phyloP scores from a whole-genome alignment of 2,329 filamentous ascomycete species.

The Raffaelea deltoideospora region DNA sequence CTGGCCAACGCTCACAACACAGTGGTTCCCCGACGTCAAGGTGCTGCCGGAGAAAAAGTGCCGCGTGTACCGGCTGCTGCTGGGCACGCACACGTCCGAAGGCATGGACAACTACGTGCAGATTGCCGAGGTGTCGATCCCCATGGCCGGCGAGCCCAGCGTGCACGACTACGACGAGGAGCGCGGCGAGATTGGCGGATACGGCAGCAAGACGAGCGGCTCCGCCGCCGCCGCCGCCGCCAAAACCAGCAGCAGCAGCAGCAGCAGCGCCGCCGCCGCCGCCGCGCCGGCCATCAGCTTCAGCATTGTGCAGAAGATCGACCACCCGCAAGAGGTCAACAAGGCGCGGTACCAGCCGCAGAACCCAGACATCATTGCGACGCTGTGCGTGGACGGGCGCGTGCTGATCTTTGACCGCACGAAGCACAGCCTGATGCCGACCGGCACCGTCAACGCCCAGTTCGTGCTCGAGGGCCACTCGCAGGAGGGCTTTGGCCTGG shows the following conservation, averaged over 20 bases:
- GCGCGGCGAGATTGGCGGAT: conserved; percentile 83
- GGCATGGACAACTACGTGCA: conserved; percentile 81
- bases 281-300: conserved; percentile 60
- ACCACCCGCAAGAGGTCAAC: conserved; percentile 94
- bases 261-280: conserved; percentile 15
- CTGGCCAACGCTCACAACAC: conserved; percentile 93
- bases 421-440: conserved; percentile 71
- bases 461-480: conserved; percentile 75
- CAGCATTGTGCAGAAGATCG: conserved; percentile 86
- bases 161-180: conserved; percentile 81
- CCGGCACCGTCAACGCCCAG: conserved; percentile 62
- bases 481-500: conserved; percentile 79
- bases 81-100: conserved; percentile 88
- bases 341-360: conserved; percentile 97
- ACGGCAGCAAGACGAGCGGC: conserved; percentile 42
- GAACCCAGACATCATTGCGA: conserved; percentile 92
- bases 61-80: conserved; percentile 72
- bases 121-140: conserved; percentile 86
- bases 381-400: conserved; percentile 72
- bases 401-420: conserved; percentile 93
- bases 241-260: conserved; percentile 20
- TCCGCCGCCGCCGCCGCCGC: no score
- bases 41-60: conserved; percentile 76
- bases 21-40: conserved; percentile 96
- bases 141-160: conserved; percentile 60